phyloP scores from a whole-genome alignment of 495 filamentous ascomycete species.

The Pseudevernia furfuracea region DNA sequence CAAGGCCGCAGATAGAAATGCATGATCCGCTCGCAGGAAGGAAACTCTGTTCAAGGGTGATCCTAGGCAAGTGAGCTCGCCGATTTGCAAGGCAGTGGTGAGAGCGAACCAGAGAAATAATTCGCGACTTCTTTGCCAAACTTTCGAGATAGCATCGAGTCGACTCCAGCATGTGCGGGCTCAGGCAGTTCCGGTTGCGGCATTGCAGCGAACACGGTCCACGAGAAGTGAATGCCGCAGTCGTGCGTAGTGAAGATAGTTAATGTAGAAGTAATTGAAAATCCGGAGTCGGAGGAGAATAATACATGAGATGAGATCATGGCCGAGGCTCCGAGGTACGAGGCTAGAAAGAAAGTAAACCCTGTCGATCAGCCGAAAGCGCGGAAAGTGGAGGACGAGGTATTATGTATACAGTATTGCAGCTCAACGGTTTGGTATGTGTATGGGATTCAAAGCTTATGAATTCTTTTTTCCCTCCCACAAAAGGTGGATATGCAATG shows the following conservation, averaged over 20 bases:
- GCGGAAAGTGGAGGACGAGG: neutral
- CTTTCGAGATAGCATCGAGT: slow-evolving; percentile 77
- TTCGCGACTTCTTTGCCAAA: slow-evolving; percentile 89
- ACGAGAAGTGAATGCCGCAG: neutral
- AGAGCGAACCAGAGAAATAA: slow-evolving; percentile 75
- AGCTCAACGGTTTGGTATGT: neutral
- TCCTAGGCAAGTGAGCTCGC: slow-evolving; percentile 36
- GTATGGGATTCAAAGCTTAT: neutral
- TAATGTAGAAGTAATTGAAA: neutral
- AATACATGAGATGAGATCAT: slow-evolving; percentile 6
- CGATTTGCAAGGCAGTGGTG: neutral
- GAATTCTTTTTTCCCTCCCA: neutral
- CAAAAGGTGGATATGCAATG: neutral
- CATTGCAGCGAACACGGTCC: slow-evolving; percentile 11
- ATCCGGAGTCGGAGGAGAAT: too few species aligned
- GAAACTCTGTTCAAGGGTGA: slow-evolving; percentile 72
- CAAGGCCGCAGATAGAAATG: slow-evolving; percentile 70
- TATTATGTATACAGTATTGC: neutral
- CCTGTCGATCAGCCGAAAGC: slow-evolving; percentile 13
- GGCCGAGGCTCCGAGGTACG: neutral
- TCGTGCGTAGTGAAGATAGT: neutral
- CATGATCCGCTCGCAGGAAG: slow-evolving; percentile 73
- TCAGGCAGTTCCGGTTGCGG: slow-evolving; percentile 39
- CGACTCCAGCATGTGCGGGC: slow-evolving; percentile 55
- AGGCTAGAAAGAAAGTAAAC: slow-evolving; percentile 9